These are phyloP conservation scores for Cryptosporidium sp. DNA, from an alignment of 169 alveolate genomes.

Conservation along the genomic window DNA sequence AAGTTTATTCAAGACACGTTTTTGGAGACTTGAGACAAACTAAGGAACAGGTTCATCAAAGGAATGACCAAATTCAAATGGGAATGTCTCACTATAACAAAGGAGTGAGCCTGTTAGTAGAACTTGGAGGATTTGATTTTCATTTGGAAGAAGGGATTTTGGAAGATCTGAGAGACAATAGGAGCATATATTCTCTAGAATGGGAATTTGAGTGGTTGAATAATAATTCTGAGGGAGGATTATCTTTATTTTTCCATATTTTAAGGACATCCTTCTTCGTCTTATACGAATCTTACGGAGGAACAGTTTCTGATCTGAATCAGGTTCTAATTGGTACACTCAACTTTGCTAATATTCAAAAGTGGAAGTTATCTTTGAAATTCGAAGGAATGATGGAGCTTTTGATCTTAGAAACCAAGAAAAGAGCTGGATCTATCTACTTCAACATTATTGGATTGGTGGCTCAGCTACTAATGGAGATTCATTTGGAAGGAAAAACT, in stretches of 20 bases:
- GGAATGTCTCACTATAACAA: conserved; percentile 31
- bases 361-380: background rate
- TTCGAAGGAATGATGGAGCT: background rate
- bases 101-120: conserved; percentile 43
- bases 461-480: conserved; percentile 7
- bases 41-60: background rate
- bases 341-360: background rate
- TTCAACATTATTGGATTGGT: conserved; percentile 15
- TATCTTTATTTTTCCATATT: conserved; percentile 10
- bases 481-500: conserved; percentile 7
- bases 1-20: background rate
- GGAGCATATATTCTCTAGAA: background rate
- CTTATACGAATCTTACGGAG: conserved; percentile 5
- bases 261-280: conserved; percentile 38
- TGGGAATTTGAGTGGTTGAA: background rate
- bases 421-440: conserved; percentile 11
- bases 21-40: background rate
- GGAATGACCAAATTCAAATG: conserved; percentile 2
- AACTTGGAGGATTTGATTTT: conserved; percentile 41
- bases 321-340: background rate
- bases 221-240: conserved; percentile 24
- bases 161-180: conserved; percentile 24
- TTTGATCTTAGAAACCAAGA: conserved; percentile 22
- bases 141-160: background rate
- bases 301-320: background rate